phyloP scores from a whole-genome alignment of 2,329 filamentous ascomycete genomes.

The Colletotrichum sp. region DNA sequence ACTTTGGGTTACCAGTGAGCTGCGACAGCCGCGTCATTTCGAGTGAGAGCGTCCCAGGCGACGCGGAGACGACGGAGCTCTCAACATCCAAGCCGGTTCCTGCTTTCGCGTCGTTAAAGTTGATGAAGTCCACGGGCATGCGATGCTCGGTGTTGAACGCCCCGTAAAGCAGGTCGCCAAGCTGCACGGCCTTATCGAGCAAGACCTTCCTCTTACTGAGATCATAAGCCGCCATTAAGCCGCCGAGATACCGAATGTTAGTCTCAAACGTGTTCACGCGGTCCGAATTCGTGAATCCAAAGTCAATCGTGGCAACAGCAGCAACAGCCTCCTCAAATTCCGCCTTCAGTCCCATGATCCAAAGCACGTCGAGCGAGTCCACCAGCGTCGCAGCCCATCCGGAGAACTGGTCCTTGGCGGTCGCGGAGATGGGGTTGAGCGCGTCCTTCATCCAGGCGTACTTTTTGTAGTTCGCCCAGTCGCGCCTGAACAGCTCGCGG shows the following conservation, averaged over 20 bases:
- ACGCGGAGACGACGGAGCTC: conserved; percentile 44
- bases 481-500: conserved; percentile 35
- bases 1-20: conserved; percentile 74
- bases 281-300: conserved; percentile 38
- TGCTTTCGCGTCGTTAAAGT: conserved; percentile 43
- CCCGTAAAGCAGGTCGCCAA: conserved; percentile 68
- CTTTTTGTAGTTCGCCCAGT: conserved; percentile 48
- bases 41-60: conserved; percentile 69
- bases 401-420: conserved; percentile 44
- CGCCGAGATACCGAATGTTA: conserved; percentile 74
- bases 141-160: conserved; percentile 72
- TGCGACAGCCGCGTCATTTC: conserved; percentile 78
- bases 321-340: conserved; percentile 57
- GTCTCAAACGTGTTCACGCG: conserved; percentile 71
- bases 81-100: conserved; percentile 39
- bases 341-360: conserved; percentile 57
- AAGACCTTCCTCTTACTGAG: conserved; percentile 61
- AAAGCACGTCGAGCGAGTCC: conserved; percentile 54
- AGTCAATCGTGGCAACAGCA: conserved; percentile 51
- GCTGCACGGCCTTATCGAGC: conserved; percentile 65
- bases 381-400: conserved; percentile 53
- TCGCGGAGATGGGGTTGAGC: conserved; percentile 44
- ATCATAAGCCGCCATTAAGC: conserved; percentile 72
- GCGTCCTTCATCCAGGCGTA: conserved; percentile 54
- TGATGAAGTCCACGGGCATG: conserved; percentile 60